phyloP scores from a whole-genome alignment of 2,329 filamentous ascomycete species.

The Penicillium sp. region DNA sequence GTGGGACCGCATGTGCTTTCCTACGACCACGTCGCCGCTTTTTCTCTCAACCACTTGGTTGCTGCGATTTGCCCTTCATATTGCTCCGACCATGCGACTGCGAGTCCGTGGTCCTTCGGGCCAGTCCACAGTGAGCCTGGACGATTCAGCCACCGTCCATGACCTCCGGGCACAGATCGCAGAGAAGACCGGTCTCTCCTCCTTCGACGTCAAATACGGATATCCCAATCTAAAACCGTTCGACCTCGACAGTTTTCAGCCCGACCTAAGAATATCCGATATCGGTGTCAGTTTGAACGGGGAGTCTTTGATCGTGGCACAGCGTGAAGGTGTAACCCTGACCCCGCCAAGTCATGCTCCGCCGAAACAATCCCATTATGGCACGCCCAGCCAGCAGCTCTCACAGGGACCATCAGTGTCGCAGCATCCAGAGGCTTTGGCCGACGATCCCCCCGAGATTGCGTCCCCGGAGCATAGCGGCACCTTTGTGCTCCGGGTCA shows the following conservation, averaged over 20 bases:
- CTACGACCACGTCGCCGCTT: neutral
- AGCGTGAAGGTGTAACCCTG: conserved; percentile 36
- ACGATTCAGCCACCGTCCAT: conserved; percentile 59
- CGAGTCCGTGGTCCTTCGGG: conserved; percentile 73
- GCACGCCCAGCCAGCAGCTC: conserved; percentile 13
- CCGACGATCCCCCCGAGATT: conserved; percentile 61
- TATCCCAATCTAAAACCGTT: conserved; percentile 71
- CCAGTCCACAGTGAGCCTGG: conserved; percentile 65
- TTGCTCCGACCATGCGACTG: conserved; percentile 61
- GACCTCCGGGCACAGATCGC: conserved; percentile 46
- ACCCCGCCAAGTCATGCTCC: conserved; percentile 6
- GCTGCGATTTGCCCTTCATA: neutral
- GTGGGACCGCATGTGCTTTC: neutral
- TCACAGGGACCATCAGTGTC: conserved; percentile 35
- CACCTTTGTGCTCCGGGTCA: conserved; percentile 73
- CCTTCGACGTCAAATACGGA: conserved; percentile 77
- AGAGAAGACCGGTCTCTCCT: conserved; percentile 60
- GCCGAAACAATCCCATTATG: conserved; percentile 5
- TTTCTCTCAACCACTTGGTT: neutral
- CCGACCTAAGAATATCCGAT: conserved; percentile 51
- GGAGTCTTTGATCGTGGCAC: conserved; percentile 65
- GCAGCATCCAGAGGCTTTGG: conserved; percentile 42
- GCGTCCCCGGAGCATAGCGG: conserved; percentile 56
- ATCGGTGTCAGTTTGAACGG: conserved; percentile 63
- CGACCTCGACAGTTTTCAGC: conserved; percentile 55